Evolutionary conservation across 257 asterid genomes (phyloP), one percentile per base, ranked within the genome.

Genomic region (Salvia rosmarinus): DNA sequence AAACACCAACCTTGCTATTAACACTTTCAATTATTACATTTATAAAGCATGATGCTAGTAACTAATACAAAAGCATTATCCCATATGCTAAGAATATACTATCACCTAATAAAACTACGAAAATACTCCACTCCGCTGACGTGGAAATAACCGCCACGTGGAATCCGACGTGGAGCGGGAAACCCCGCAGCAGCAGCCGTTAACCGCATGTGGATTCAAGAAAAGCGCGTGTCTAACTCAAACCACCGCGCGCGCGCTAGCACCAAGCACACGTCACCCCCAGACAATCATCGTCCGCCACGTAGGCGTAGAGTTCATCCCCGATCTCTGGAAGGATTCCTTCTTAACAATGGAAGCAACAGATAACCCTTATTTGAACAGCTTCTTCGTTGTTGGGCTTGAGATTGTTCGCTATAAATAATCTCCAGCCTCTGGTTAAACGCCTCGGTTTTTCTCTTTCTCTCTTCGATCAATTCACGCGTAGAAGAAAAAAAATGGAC

Each of bases 161-260:
- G n/a, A 66, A 20, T 72, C 86, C 70, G 2, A 64, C 82, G 74
- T 79, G 82, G 62, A 82, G 20, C 2, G 0, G 23, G 1, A 2
- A 5, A 34, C 1, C 1, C n/a, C 42, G 8, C 0, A 14, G 17
- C n/a, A 23, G 73, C 75, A 75, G n/a, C 28, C 44, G 65, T 47
- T 42, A 44, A 6, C 5, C 82, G 81, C 79, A 75, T 77, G 92
- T 72, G 58, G 30, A 47, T 68, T 40, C 3, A 0, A 4, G 43
- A 55, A 6, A 73, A 70, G 77, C 77, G 58, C 90, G 86, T 89
- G 96, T 59, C 25, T 5, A 77, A 68, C 80, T 46, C 34, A 73
- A 54, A 14, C 40, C 5, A 16, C 52, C 83, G 23, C 85, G 75
- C 42, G 76, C 82, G 39, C 34, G 30, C 76, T 58, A 71, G 74